A percentile compares a stretch with the other conserved stretches of the same genome.
Conservation (phyloP, 2,329 filamentous ascomycete species). For the Calonectria pseudoturangicola region DNA sequence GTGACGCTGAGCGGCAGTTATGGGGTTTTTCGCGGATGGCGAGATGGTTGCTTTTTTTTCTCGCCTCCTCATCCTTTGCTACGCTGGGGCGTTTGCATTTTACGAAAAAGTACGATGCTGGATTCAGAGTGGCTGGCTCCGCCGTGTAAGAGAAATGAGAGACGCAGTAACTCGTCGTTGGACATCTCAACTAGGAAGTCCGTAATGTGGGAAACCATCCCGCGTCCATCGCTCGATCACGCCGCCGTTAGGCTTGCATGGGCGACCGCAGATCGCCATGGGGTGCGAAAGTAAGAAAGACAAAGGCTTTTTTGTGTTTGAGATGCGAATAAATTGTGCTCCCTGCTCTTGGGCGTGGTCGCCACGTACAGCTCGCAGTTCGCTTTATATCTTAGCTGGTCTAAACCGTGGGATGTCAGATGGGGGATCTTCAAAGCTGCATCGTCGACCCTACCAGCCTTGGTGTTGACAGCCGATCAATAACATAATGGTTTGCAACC, state of each 20-base stretch:
- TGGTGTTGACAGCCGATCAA: slow-evolving; percentile 15
- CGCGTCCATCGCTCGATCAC: background rate
- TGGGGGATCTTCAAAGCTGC: slow-evolving; percentile 26
- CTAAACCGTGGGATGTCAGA: background rate
- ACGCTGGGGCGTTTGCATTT: slow-evolving; percentile 25
- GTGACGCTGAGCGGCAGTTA: slow-evolving; percentile 21
- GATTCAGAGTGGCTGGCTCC: background rate
- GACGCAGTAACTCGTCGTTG: background rate
- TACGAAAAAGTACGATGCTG: background rate
- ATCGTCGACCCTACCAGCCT: slow-evolving; percentile 3
- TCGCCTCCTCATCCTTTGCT: slow-evolving; percentile 22
- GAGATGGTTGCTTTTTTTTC: slow-evolving; percentile 3
- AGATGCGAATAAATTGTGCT: background rate
- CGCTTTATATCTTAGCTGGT: background rate
- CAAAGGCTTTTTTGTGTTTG: background rate
- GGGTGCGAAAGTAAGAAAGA: background rate
- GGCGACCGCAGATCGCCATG: slow-evolving; percentile 16
- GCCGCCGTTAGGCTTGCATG: slow-evolving; percentile 11
- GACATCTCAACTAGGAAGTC: slow-evolving; percentile 15
- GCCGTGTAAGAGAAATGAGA: slow-evolving; percentile 19
- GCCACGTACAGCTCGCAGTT: slow-evolving; percentile 8
- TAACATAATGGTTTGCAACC: slow-evolving; percentile 13
- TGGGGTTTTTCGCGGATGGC: background rate
- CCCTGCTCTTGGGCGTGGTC: background rate
- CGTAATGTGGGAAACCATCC: background rate